Evolutionary conservation across 192 early-diverging fungal genomes (phyloP), one percentile per base, ranked within the genome.

Genomic region (Gamsiella multidivaricata): DNA sequence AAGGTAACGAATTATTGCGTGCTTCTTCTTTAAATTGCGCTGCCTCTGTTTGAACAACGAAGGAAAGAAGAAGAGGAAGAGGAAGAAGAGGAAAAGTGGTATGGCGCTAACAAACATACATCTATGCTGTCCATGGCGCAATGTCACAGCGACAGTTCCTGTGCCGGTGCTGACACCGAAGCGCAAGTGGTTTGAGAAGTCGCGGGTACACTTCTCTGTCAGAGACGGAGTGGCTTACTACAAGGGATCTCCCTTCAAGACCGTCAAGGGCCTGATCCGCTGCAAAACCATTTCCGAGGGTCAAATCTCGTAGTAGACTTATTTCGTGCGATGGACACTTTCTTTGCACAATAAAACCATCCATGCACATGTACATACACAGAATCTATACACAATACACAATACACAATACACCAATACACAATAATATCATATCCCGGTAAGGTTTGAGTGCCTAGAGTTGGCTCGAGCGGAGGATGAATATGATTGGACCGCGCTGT

Each of bases 161-260:
- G 74, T 32, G 14, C 28, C 74, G 3, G 54, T 78, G 0, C 49
- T 78, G 43, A 78, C 74, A 5, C 74, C 74, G 12, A 78, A 78
- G 54, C 65, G 66, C 46, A 78, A 78, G 41, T 78, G 74, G 74
- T 78, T 78, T 60, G 74, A 78, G 31, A 78, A 78, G 34, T 29
- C 74, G 8, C 67, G 50, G 31, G 23, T 58, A 1, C 60, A 78
- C 31, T 78, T 78, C 28, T 68, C 60, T 18, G 74, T 78, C 8
- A 61, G 46, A 54, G 66, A 78, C 37, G 74, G 74, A 14, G 54
- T 78, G 0, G 74, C 74, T 1, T 78, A 78, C 37, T 78, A 78
- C 54, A 78, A 78, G 49, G 66, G 41, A 36, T 69, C 74, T 23
- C 74, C 74, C 5, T 78, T 78, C 41, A 68, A 23, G 61, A 69